Evolutionary conservation across 2,329 filamentous ascomycete genomes (phyloP), one percentile per base, ranked within the genome.

Genomic region (Lasiodiplodia sp.): DNA sequence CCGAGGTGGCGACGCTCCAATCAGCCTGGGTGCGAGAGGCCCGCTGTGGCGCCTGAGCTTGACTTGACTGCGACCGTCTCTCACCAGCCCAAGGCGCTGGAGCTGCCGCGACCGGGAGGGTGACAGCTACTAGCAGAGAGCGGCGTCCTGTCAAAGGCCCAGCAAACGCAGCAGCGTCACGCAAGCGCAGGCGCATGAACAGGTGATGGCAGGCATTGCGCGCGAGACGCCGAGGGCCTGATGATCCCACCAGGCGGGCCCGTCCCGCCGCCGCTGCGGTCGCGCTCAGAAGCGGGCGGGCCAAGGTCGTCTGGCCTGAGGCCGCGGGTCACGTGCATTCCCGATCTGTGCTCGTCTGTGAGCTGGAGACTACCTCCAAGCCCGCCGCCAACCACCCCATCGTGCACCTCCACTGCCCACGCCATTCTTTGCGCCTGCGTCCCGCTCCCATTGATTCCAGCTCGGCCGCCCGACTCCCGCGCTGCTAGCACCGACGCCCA

Each of bases 1-100:
- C 66, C 66, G 66, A 68, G 66, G 66, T 68, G 66, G 56, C 37
- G 47, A 57, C 56, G 66, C 56, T 62, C 66, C 66, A 68, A 68
- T 68, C 66, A 68, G 34, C 57, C 52, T 23, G 10, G 47, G 16
- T 25, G 34, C 23, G 23, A 57, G 64, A 55, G 52, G 38, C 64
- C 37, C 52, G 53, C 49, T 47, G 64, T 49, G 31, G 60, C 47
- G 60, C 47, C 44, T 38, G 58, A 63, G 58, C 40, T 63, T 52
- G 44, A 38, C 18, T 34, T 57, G 56, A 21, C 37, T 34, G 53
- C 28, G 53, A 28, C 25, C 38, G 57, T 52, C 28, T 63, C 31
- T 34, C 40, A 47, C 14, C 40, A 47, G 57, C 38, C 38, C 57
- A 62, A 49, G 25, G 40, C 31, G 25, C 52, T 52, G 49, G 49